Conservation (phyloP, 1,139 yeast species). For the Groenewaldozyma auringiensis region DNA sequence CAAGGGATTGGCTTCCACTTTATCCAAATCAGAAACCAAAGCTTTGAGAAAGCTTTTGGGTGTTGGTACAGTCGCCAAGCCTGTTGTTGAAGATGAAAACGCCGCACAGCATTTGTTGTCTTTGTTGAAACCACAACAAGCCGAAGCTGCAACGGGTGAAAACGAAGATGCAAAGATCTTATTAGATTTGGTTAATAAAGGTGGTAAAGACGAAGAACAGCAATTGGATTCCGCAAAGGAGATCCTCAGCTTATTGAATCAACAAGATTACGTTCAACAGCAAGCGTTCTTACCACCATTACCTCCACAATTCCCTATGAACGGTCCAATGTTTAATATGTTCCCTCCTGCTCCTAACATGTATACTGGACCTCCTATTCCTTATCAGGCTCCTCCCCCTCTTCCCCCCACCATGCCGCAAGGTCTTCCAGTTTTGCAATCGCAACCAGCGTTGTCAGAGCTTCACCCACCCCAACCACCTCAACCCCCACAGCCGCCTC, state of each 20-base stretch:
- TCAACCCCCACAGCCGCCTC: constrained; percentile 1
- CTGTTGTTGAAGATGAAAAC: background rate
- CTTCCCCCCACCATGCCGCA: background rate
- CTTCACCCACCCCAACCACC: background rate
- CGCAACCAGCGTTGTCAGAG: background rate
- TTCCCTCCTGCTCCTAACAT: constrained; percentile 22
- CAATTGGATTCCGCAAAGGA: constrained; percentile 28
- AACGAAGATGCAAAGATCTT: constrained; percentile 22
- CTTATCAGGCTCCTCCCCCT: background rate
- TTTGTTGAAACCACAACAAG: constrained; percentile 15
- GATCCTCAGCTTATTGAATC: constrained; percentile 26
- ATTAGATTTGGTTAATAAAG: constrained; percentile 25
- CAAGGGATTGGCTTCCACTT: constrained; percentile 26
- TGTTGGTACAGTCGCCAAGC: constrained; percentile 12
- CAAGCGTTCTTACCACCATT: background rate
- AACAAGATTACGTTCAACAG: constrained; percentile 8
- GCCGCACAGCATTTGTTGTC: constrained; percentile 21
- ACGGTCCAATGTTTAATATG: constrained; percentile 5
- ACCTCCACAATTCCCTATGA: constrained; percentile 1
- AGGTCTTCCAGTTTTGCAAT: background rate
- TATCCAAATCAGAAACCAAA: constrained; percentile 27
- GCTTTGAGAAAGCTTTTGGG: constrained; percentile 31
- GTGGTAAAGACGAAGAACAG: constrained; percentile 11
- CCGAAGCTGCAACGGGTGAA: background rate
- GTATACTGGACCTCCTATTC: constrained; percentile 23